Evolutionary conservation across 805 yeast species (phyloP), one percentile per base, ranked within the genome.

Genomic region (Spathaspora sp.): DNA sequence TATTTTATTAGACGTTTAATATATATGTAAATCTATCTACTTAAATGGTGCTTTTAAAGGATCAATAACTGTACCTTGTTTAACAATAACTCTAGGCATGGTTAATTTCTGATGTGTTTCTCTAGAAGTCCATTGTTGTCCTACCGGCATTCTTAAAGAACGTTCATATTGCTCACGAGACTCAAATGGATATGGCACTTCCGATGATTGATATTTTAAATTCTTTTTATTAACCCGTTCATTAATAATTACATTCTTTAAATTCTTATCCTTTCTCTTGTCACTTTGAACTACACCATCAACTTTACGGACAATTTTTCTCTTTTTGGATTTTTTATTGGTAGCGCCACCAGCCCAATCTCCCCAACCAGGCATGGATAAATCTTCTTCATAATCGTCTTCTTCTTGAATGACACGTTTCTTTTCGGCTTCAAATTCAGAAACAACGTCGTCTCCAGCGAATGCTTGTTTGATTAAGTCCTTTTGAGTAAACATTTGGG

Each of bases 291-390:
- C 86, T 47, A 91, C 84, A 46, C 99, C 98, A 61, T 85, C 82
- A 26, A 89, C 74, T 57, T 82, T 88, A 60, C 87, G 82, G 35
- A 86, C 76, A 51, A 87, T 76, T 65, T 83, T 86, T 64, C 82
- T 80, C 65, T 81, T 83, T 63, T 79, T 78, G 64, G 81, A 82
- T 64, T 79, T 78, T 52, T 61, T 69, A 42, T 63, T 60, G 18
- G 60, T 10, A 29, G 32, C 67, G 9, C 80, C 82, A 39, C 97
- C 97, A 10, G 93, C 87, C 99, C 99, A 94, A 44, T 87, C 88
- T 46, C 98, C 98, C 97, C 98, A 94, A 1, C 99, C 99, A 2
- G 97, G 98, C 49, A 92, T 70, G 0, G 96, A 86, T 46, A 87
- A 71, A 64, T 92, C 97, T 52, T 87, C 85, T 61, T 86, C 91